Evolutionary conservation across 176 grass and related monocot genomes (phyloP), one percentile per base, ranked within the genome.

Genomic region (Microstegium vimineum): DNA sequence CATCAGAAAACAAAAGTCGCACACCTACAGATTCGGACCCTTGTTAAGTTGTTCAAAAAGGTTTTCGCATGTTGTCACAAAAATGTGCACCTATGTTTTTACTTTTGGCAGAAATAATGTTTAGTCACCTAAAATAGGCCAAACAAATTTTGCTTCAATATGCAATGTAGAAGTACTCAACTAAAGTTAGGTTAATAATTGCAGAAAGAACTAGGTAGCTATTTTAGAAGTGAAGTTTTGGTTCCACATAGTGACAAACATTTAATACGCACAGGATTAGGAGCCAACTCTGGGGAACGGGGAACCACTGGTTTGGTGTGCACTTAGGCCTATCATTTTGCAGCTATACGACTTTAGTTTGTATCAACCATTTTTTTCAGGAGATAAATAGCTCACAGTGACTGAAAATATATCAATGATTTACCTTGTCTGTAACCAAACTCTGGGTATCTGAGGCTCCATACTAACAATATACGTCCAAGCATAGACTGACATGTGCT

Each of bases 381-480:
- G 66, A 74, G 27, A 87, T 32, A 14, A 75, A 70, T 38, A 76
- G 10, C 56, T 76, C 33, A 69, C 13, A 25, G 61, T 61, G 66
- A 42, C 42, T 79, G 64, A 81, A 83, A 16, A 86, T 1, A 32
- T 34, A 69, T 31, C 18, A 71, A 73, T 47, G 28, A 46, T 34
- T 87, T 90, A 85, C 96, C 96, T 95, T 99, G 93, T 76, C 90
- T 87, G 74, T 94, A 99, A 70, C 96, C 96, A 89, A 86, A 94
- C 78, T 99, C 87, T 85, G 96, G 87, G 89, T 99, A 88, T 66
- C 80, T 94, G 77, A 99, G 96, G 81, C 96, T 95, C 96, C 96
- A 99, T 51, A 93, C 87, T 26, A 99, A 69, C 64, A 99, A 86
- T 87, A 99, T 83, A 63, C 85, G 93, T 75, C 91, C 93, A 81